phyloP scores from a whole-genome alignment of 2,329 filamentous ascomycete species.

The Aurifilum marmelostoma region DNA sequence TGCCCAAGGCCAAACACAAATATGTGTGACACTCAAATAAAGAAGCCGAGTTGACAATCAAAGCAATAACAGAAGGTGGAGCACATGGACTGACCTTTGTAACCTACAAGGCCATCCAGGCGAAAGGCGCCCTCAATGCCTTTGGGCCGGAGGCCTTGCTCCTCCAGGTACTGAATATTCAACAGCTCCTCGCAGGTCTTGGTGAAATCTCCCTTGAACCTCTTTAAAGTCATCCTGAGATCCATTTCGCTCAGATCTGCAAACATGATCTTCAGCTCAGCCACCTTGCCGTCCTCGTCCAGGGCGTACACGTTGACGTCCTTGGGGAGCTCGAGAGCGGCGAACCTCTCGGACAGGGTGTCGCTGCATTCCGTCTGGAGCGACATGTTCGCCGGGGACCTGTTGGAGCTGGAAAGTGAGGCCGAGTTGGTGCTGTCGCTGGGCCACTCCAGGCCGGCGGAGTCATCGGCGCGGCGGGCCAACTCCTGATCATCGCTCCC shows the following conservation, averaged over 20 bases:
- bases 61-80: constrained; percentile 17
- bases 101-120: constrained; percentile 48
- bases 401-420: constrained; percentile 20
- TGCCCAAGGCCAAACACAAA: background rate
- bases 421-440: constrained; percentile 16
- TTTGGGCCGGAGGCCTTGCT: constrained; percentile 64
- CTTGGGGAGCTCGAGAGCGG: constrained; percentile 34
- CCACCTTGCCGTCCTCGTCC: constrained; percentile 64
- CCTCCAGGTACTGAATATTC: constrained; percentile 76
- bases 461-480: constrained; percentile 31
- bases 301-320: constrained; percentile 43
- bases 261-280: constrained; percentile 71
- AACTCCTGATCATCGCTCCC: constrained; percentile 43
- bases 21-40: background rate
- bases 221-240: constrained; percentile 68
- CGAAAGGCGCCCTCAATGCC: constrained; percentile 83
- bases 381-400: constrained; percentile 22
- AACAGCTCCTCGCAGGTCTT: constrained; percentile 79
- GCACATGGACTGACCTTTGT: constrained; percentile 36
- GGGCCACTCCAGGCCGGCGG: constrained; percentile 26
- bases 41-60: background rate
- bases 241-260: constrained; percentile 67
- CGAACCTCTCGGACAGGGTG: constrained; percentile 28
- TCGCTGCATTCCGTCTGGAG: constrained; percentile 29
- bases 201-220: constrained; percentile 68